These are phyloP conservation scores for Ceratocystiopsis minuta DNA, from an alignment of 2,329 filamentous ascomycete genomes.

Conservation along the genomic window DNA sequence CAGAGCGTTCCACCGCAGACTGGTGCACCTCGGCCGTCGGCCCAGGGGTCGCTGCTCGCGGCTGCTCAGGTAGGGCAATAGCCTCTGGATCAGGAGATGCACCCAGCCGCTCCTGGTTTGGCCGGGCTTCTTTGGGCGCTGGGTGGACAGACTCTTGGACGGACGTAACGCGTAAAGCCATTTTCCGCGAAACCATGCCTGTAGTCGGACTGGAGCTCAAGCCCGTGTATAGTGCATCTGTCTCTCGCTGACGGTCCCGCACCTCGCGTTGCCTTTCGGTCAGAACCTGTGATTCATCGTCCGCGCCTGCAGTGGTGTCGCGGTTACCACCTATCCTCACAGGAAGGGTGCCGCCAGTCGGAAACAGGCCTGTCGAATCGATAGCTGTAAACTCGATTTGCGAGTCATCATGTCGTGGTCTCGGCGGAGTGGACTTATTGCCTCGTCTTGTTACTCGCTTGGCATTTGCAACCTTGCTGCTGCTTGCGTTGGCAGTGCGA, in stretches of 20 bases:
- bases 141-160: not conserved
- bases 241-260: constrained; percentile 51
- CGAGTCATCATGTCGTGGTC: constrained; percentile 60
- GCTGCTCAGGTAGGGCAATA: constrained; percentile 6
- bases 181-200: not conserved
- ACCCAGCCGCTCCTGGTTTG: constrained; percentile 2
- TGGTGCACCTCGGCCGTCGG: constrained; percentile 12
- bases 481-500: not conserved
- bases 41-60: constrained; percentile 28
- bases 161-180: not conserved
- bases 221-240: constrained; percentile 48
- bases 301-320: not conserved
- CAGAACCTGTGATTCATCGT: constrained; percentile 48
- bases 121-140: not conserved
- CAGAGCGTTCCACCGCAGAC: not conserved
- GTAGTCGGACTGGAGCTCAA: constrained; percentile 30
- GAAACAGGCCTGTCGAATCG: constrained; percentile 28
- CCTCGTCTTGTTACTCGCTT: constrained; percentile 8
- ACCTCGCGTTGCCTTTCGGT: constrained; percentile 70
- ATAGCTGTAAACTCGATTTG: constrained; percentile 63
- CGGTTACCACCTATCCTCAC: constrained; percentile 7
- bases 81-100: constrained; percentile 1
- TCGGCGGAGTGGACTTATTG: constrained; percentile 21
- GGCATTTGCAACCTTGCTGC: too few species aligned
- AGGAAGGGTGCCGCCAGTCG: constrained; percentile 19